Conservation (phyloP, 2,329 filamentous ascomycete genomes). For the Aspergillus alliaceus region DNA sequence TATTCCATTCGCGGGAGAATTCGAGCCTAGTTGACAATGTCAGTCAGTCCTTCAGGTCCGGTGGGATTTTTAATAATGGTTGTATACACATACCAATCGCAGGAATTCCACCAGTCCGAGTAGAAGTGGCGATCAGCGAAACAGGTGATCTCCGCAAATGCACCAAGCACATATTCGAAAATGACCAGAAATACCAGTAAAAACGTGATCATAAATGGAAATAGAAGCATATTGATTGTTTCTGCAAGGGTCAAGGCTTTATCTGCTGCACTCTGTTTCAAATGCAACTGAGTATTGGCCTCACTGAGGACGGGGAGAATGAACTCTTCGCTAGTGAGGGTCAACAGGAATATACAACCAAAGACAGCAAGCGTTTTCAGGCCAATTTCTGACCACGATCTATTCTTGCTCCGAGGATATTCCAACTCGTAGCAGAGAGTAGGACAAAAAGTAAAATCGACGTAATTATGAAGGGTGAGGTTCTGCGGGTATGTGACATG, state of each 20-base stretch:
- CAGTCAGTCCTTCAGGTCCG: neutral
- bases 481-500: constrained; percentile 88
- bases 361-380: constrained; percentile 88
- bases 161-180: constrained; percentile 93
- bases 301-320: constrained; percentile 86
- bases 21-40: constrained; percentile 64
- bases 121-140: constrained; percentile 97
- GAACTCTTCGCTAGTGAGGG: constrained; percentile 88
- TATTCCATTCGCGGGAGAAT: constrained; percentile 94
- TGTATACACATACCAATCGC: constrained; percentile 43
- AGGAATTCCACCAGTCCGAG: constrained; percentile 67
- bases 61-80: neutral
- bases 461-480: constrained; percentile 76
- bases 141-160: constrained; percentile 88
- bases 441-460: constrained; percentile 86
- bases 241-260: constrained; percentile 79
- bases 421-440: constrained; percentile 97
- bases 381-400: constrained; percentile 77
- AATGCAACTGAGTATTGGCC: constrained; percentile 58
- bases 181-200: constrained; percentile 96
- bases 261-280: constrained; percentile 57
- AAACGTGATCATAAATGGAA: constrained; percentile 96
- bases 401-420: constrained; percentile 76
- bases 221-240: constrained; percentile 85
- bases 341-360: constrained; percentile 93